Base-by-base conservation (phyloP, 495 filamentous ascomycete species). In the Lasiosphaeriaceae sp. region DNA sequence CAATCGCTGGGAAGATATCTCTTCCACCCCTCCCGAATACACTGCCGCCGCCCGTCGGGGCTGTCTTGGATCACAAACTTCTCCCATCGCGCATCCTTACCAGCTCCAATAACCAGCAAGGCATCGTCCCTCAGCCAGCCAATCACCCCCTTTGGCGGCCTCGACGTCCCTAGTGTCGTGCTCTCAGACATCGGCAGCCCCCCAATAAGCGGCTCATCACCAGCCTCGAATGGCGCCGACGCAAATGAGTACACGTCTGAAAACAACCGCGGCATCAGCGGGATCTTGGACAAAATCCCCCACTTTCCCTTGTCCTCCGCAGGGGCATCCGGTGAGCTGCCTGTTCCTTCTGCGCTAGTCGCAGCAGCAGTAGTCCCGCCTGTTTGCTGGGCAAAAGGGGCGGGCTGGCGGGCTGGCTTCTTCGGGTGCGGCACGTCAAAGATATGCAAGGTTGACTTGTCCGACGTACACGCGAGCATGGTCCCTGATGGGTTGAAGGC, bases 391-490 rank as follows among this genome's bases (percentile, higher is more conserved):
- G 54, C 81, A 82, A 49, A 22, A 83, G 87, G 71, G 84, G 92
- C 66, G 89, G 88, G 52, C 87, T 83, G 26, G 26, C 9, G 26
- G 26, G 26, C 9, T 4, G 26, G 55, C 83, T 67, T 69, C 83
- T 67, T 69, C 49, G 66, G 73, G 57, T 76, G 77, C 17, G 74
- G 79, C 23, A 80, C 74, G 63, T 97, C 90, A 67, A 97, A 98
- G 41, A 98, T 83, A 71, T 98, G 94, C 17, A 98, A 73, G 2
- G 91, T 98, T 5, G 87, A 90, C 70, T 97, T 98, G 75, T 98
- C 94, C 22, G 91, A 96, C n/a, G 95, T 97, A 50, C 92, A 91
- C 19, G 94, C 94, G 14, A 97, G 79, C 60, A 89, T 75, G 37
- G 78, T 81, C 47, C 86, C 87, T 9, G 84, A 84, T 0, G 93